phyloP scores from a whole-genome alignment of 768 basidiomycete species.

The Asterophora lycoperdoides region DNA sequence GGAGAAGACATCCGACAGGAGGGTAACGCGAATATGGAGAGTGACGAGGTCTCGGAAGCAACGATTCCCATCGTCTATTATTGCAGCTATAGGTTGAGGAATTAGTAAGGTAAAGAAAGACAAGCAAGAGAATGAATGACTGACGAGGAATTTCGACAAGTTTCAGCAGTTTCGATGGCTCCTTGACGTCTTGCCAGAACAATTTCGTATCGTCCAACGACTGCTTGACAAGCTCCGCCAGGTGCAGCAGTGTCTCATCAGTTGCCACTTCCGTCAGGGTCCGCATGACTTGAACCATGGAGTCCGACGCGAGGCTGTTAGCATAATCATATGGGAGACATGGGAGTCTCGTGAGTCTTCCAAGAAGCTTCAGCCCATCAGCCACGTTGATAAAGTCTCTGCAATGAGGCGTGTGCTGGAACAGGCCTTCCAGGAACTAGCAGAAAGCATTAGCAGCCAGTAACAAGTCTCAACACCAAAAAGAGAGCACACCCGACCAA shows the following conservation, averaged over 20 bases:
- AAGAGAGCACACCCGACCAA: conserved; percentile 58
- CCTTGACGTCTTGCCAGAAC: conserved; percentile 59
- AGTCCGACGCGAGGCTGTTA: conserved; percentile 79
- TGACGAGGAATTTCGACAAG: conserved; percentile 45
- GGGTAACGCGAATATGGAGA: conserved; percentile 72
- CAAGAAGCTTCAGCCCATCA: conserved; percentile 70
- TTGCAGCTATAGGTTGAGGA: conserved; percentile 32
- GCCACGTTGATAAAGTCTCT: conserved; percentile 79
- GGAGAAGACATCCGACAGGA: conserved; percentile 85
- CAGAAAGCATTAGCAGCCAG: neutral
- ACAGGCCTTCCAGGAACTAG: conserved; percentile 90
- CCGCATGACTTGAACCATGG: conserved; percentile 83
- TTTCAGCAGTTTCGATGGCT: conserved; percentile 59
- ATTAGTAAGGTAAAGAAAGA: conserved; percentile 3
- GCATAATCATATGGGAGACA: conserved; percentile 89
- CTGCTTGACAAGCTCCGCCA: conserved; percentile 64
- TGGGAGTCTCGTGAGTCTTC: conserved; percentile 74
- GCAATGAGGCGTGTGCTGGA: conserved; percentile 88
- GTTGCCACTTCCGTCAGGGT: conserved; percentile 87
- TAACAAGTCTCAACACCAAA: neutral
- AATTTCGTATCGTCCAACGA: conserved; percentile 65
- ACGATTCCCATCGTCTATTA: conserved; percentile 48
- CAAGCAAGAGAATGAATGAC: neutral
- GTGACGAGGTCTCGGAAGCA: conserved; percentile 70
- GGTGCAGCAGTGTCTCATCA: conserved; percentile 64